These are phyloP conservation scores for Phytopythium vexans DNA, from an alignment of 352 stramenopile species.

Conservation along the genomic window DNA sequence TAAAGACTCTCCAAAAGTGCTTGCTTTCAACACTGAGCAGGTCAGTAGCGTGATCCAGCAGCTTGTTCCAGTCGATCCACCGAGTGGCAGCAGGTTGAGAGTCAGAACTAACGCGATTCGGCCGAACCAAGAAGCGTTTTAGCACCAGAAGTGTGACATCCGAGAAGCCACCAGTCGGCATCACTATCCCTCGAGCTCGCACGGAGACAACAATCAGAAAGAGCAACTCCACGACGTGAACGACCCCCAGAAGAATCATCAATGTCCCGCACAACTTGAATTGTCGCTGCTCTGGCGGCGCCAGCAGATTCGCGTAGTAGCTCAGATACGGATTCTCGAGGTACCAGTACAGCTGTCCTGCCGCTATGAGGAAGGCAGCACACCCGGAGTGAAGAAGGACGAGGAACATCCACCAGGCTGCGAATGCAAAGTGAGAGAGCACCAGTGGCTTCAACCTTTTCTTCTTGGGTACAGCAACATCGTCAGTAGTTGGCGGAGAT, in stretches of 20 bases:
- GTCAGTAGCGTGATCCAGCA: neutral
- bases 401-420: conserved; percentile 6
- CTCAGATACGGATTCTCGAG: conserved; percentile 22
- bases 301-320: conserved; percentile 27
- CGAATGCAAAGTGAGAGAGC: no score
- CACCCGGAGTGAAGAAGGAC: neutral
- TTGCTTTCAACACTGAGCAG: conserved; percentile 15
- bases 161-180: neutral
- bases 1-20: conserved; percentile 17
- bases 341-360: conserved; percentile 10
- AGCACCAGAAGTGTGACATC: neutral
- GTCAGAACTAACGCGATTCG: neutral
- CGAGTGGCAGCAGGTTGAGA: no score
- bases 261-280: conserved; percentile 7
- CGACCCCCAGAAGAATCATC: conserved; percentile 6
- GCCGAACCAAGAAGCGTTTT: neutral
- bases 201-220: neutral
- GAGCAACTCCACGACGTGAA: conserved; percentile 4
- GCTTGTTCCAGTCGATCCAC: neutral
- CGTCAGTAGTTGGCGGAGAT: no score
- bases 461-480: no score
- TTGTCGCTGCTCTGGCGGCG: neutral
- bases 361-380: conserved; percentile 1
- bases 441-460: no score
- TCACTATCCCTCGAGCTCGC: neutral